Percentiles rank a stretch among this genome's conserved stretches.
phyloP scores from a whole-genome alignment of 2,329 filamentous ascomycete species.

The Pseudogymnoascus sp. region DNA sequence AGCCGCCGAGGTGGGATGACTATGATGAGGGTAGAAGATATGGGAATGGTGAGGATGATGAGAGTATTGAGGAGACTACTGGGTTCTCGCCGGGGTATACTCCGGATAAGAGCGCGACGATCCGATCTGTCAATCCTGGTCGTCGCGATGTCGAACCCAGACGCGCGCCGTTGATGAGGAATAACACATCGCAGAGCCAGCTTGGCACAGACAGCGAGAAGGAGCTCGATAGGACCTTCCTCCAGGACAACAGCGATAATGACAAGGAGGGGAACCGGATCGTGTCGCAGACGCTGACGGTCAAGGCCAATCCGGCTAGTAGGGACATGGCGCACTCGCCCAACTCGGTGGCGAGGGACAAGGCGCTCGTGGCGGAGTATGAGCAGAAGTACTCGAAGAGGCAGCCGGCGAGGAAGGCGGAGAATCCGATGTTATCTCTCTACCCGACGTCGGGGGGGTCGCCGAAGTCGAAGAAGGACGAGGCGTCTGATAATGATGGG shows the following conservation, averaged over 20 bases:
- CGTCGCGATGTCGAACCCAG: slow-evolving; percentile 24
- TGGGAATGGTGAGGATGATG: slow-evolving; percentile 14
- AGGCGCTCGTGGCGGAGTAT: slow-evolving; percentile 23
- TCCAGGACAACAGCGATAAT: slow-evolving; percentile 44
- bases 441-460: not conserved
- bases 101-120: slow-evolving; percentile 61
- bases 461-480: not conserved
- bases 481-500: not conserved
- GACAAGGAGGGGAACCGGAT: slow-evolving; percentile 33
- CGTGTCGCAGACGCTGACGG: slow-evolving; percentile 16
- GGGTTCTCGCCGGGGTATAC: slow-evolving; percentile 71
- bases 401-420: not conserved
- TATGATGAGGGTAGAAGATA: not conserved
- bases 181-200: not conserved
- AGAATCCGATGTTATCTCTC: not conserved
- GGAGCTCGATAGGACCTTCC: slow-evolving; percentile 37
- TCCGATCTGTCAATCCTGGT: slow-evolving; percentile 50
- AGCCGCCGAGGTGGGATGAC: not conserved
- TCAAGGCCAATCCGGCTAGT: slow-evolving; percentile 12
- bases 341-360: slow-evolving; percentile 18
- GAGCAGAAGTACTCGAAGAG: slow-evolving; percentile 22
- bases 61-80: slow-evolving; percentile 28
- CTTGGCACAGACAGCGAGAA: slow-evolving; percentile 14
- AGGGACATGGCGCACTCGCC: not conserved
- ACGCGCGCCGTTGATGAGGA: not conserved